Evolutionary conservation across 2,329 filamentous ascomycete genomes (phyloP).

Genomic region (Stenocarpella maydis): DNA sequence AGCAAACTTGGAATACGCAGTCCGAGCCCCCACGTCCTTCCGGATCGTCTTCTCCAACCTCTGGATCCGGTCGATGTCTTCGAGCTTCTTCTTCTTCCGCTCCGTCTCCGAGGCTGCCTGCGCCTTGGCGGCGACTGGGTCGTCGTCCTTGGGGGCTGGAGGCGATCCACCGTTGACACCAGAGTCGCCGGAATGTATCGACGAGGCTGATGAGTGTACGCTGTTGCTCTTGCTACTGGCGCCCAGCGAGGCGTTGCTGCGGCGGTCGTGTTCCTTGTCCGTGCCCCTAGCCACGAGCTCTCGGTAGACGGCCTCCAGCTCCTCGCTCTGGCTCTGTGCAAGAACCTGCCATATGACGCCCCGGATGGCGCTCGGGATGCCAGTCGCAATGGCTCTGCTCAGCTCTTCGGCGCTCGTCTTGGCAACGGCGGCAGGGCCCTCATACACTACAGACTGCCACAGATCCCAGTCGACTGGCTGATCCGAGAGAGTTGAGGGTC

Average conservation of each 20-base stretch:
- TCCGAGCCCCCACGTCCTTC: conserved; percentile 88
- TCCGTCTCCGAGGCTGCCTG: conserved; percentile 71
- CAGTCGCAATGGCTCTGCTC: conserved; percentile 88
- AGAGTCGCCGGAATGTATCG: conserved; percentile 81
- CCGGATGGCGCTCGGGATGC: conserved; percentile 92
- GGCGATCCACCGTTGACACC: conserved; percentile 65
- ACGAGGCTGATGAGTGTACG: conserved; percentile 82
- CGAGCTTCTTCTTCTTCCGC: conserved; percentile 80
- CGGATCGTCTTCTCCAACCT: conserved; percentile 93
- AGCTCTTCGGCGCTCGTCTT: conserved; percentile 89
- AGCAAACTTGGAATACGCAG: conserved; percentile 96
- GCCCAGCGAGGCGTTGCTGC: conserved; percentile 63
- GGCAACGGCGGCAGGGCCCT: conserved; percentile 88
- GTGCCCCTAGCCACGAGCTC: conserved; percentile 83
- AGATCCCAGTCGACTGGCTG: conserved; percentile 96
- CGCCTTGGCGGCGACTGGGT: conserved; percentile 69
- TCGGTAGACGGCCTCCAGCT: conserved; percentile 85
- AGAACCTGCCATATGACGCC: conserved; percentile 99
- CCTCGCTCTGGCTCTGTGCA: conserved; percentile 92
- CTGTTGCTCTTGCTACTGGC: conserved; percentile 62
- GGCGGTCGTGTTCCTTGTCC: conserved; percentile 75
- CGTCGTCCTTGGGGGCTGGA: conserved; percentile 63
- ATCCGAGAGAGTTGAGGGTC: conserved; percentile 74
- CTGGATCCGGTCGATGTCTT: conserved; percentile 75
- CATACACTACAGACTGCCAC: conserved; percentile 95